Evolutionary conservation across 2,329 filamentous ascomycete genomes (phyloP), one percentile per base, ranked within the genome.

Genomic region (Ophiocordyceps camponoti-floridani): DNA sequence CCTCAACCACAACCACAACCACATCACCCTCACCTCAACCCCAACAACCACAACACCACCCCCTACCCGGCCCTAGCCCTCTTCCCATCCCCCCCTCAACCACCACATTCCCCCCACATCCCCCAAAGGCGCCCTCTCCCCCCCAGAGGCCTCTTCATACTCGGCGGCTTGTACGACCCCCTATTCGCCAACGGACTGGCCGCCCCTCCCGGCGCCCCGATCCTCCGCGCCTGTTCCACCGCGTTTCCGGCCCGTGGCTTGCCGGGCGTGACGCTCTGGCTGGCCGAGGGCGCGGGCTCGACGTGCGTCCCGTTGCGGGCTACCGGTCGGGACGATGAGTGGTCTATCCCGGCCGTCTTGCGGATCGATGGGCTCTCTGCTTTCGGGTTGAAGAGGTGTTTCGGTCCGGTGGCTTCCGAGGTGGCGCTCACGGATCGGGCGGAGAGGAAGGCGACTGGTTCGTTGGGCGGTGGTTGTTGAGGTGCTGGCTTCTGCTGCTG

Each of bases 291-390:
- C 42, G 1, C 35, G 14, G 69, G 66, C 1, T 68, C 57, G 0
- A 76, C 64, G 47, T 78, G 73, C 49, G 73, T 66, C 0, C 69
- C 63, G 41, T 67, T 69, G 49, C 71, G 73, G 4, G 71, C 72
- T 2, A 94, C 64, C 0, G 87, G 85, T 44, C 81, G 79, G 4
- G 83, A 88, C 44, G 76, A 80, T 19, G 66, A 77, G 56, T 93
- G 85, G 54, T 95, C 86, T 37, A 95, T 73, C 2, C 88, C 88
- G 0, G 83, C 82, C 0, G 89, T 95, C 57, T 89, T 88, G 48
- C 85, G 77, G 56, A 94, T 87, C 0, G 87, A 91, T 0, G 88
- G 87, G 48, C 80, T 85, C 54, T 88, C 82, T 6, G 77, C 71
- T 47, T 78, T 78, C 3, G 82, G 82, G 52, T 88, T 82, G 59